A percentile compares a stretch with the other conserved stretches of the same genome.
Conservation (phyloP, 306 rosid genomes). For the Ceratonia siliqua region DNA sequence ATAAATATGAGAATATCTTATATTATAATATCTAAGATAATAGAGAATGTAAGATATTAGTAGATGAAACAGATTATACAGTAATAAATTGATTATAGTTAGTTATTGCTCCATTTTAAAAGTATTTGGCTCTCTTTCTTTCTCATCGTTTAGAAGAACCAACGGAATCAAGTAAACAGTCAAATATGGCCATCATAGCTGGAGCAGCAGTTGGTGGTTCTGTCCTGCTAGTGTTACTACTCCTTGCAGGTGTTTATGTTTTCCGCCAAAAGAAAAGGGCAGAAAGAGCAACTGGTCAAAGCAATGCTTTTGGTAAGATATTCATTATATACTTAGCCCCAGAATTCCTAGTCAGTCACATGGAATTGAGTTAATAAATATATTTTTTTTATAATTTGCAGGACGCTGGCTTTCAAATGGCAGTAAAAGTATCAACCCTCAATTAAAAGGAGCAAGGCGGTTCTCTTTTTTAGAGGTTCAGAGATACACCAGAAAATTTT, state of each 20-base stretch:
- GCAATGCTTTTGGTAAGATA: conserved; percentile 41
- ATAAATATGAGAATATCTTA: too few species aligned
- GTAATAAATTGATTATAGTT: neutral
- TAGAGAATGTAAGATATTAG: too few species aligned
- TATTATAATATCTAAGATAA: too few species aligned
- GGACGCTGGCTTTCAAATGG: conserved; percentile 38
- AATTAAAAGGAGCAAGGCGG: conserved; percentile 42
- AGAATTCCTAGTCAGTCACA: neutral
- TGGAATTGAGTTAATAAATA: neutral
- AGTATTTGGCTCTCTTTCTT: neutral
- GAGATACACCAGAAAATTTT: conserved; percentile 51
- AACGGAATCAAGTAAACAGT: conserved; percentile 25
- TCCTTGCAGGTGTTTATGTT: conserved; percentile 54
- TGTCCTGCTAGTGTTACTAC: conserved; percentile 41
- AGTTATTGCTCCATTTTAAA: too few species aligned
- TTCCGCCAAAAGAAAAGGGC: conserved; percentile 52
- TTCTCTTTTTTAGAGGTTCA: conserved; percentile 63
- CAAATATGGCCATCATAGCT: conserved; percentile 29
- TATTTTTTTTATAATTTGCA: conserved; percentile 23
- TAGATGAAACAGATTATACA: neutral
- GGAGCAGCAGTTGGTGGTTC: conserved; percentile 58
- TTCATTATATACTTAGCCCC: neutral
- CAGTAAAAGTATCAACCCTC: conserved; percentile 37
- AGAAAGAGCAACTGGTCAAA: conserved; percentile 37
- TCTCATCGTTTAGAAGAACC: neutral